Conservation (phyloP, 805 yeast species). For the Pichia rugopelliculosa region DNA sequence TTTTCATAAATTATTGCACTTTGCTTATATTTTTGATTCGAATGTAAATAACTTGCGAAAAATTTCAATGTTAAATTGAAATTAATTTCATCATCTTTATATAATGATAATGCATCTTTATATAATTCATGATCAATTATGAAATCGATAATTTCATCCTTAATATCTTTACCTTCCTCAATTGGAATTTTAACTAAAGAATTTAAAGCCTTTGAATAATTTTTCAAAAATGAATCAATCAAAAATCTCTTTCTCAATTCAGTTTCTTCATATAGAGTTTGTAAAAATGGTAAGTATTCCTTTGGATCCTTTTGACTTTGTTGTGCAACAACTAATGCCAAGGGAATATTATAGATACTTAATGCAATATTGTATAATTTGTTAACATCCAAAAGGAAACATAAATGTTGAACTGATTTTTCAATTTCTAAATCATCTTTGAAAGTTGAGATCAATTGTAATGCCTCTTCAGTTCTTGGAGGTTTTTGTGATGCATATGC, state of each 20-base stretch:
- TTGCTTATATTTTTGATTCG: constrained; percentile 53
- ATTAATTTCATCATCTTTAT: constrained; percentile 48
- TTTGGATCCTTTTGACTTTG: constrained; percentile 97
- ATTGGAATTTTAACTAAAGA: constrained; percentile 49
- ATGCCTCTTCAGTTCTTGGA: constrained; percentile 72
- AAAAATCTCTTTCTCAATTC: constrained; percentile 61
- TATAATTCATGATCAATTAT: constrained; percentile 65
- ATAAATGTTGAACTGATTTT: constrained; percentile 69
- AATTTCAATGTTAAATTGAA: constrained; percentile 46
- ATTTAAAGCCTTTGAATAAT: constrained; percentile 57
- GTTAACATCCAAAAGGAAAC: constrained; percentile 87
- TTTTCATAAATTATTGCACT: constrained; percentile 77
- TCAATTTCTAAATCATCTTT: constrained; percentile 41
- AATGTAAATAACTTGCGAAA: constrained; percentile 57
- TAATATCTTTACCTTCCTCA: constrained; percentile 28
- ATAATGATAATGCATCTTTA: constrained; percentile 57
- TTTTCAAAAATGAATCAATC: constrained; percentile 73
- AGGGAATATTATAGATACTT: constrained; percentile 71
- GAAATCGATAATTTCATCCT: constrained; percentile 59
- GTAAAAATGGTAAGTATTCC: constrained; percentile 90
- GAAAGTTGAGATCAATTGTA: constrained; percentile 51
- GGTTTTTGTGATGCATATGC: constrained; percentile 91
- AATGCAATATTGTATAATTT: constrained; percentile 71
- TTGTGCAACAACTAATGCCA: constrained; percentile 83
- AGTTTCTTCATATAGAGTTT: constrained; percentile 61